A percentile compares a stretch with the other conserved stretches of the same genome.
phyloP scores from a whole-genome alignment of 179 eudicot species.

The Vitellaria paradoxa region DNA sequence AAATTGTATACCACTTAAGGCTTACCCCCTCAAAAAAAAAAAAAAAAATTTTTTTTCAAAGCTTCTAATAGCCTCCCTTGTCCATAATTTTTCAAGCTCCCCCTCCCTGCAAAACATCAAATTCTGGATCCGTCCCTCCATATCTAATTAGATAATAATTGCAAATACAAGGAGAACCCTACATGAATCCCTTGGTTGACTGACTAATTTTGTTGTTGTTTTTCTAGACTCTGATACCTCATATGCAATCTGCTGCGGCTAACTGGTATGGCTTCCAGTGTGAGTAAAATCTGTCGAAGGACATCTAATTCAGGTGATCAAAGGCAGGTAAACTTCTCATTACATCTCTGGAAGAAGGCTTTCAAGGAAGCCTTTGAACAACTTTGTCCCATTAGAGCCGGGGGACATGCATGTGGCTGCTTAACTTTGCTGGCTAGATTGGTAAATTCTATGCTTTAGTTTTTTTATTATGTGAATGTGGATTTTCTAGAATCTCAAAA shows the following conservation, averaged over 20 bases:
- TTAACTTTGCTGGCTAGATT: conserved; percentile 67
- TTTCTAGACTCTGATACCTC: conserved; percentile 74
- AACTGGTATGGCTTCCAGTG: conserved; percentile 29
- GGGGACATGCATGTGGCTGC: conserved; percentile 88
- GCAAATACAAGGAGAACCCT: neutral
- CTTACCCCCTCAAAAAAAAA: too few relatives aligned
- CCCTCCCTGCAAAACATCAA: too few relatives aligned
- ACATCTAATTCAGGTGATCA: conserved; percentile 51
- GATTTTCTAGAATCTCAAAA: neutral
- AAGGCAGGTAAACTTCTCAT: conserved; percentile 61
- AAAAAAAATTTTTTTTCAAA: too few relatives aligned
- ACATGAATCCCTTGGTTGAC: neutral
- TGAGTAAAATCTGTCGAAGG: conserved; percentile 37
- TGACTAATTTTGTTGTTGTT: neutral
- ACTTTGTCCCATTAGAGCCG: conserved; percentile 84
- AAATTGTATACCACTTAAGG: too few relatives aligned
- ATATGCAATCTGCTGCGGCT: conserved; percentile 76
- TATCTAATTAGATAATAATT: neutral
- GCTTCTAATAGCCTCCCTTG: too few relatives aligned
- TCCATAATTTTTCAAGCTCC: too few relatives aligned
- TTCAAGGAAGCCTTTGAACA: conserved; percentile 78
- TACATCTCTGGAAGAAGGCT: conserved; percentile 85
- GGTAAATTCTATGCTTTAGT: conserved; percentile 35
- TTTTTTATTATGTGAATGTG: neutral
- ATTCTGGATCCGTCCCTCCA: neutral